Percentiles rank a stretch among this genome's conserved stretches.
Conservation (phyloP, 371 early-diverging fungal genomes). For the Mucor plumbeus region DNA sequence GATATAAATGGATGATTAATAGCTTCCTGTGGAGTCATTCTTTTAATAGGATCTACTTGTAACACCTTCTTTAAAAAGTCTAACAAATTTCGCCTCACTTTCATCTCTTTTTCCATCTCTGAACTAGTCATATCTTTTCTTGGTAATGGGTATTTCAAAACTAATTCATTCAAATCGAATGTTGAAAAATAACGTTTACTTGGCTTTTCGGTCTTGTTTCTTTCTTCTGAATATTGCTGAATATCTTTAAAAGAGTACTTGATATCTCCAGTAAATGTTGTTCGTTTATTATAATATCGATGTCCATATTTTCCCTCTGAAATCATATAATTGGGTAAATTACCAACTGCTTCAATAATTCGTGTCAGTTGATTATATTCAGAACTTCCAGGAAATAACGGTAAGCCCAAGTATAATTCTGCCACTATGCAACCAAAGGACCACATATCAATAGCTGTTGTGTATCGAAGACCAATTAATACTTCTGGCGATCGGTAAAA, state of each 20-base stretch:
- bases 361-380: constrained; percentile 93
- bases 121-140: constrained; percentile 60
- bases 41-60: constrained; percentile 83
- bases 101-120: constrained; percentile 79
- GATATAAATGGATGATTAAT: constrained; percentile 91
- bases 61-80: constrained; percentile 89
- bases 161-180: constrained; percentile 78
- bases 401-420: constrained; percentile 92
- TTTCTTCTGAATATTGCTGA: constrained; percentile 79
- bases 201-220: constrained; percentile 73
- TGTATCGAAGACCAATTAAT: constrained; percentile 87
- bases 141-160: constrained; percentile 79
- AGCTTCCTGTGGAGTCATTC: constrained; percentile 94
- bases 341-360: constrained; percentile 73
- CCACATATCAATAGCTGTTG: constrained; percentile 98
- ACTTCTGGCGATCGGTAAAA: constrained; percentile 99
- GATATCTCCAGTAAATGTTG: constrained; percentile 31
- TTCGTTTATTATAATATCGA: constrained; percentile 72
- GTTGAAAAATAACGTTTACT: constrained; percentile 88
- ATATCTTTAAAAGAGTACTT: constrained; percentile 78
- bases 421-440: constrained; percentile 97
- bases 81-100: constrained; percentile 63
- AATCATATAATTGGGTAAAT: constrained; percentile 85
- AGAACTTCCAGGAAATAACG: constrained; percentile 96
- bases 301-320: constrained; percentile 80